Base-by-base conservation (phyloP, 2,329 filamentous ascomycete genomes). In the Aspergillus floridensis region DNA sequence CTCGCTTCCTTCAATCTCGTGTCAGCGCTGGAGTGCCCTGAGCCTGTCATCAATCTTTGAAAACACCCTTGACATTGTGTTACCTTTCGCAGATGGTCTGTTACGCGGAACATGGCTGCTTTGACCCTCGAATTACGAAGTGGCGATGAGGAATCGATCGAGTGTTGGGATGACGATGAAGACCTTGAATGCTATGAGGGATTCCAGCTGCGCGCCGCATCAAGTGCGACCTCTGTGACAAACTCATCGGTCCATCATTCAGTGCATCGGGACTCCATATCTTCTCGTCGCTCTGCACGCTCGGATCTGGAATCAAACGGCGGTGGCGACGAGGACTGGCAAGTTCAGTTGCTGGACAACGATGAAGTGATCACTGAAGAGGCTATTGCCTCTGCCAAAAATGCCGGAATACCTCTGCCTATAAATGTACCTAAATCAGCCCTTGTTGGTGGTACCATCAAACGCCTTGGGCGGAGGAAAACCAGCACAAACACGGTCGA, bases 341-440 rank as follows among this genome's bases (percentile, higher is more conserved):
- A 97, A 68, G 84, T 98, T 22, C 85, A 93, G 66, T 80, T 98
- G 31, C 88, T 91, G 2, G 90, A 88, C 52, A 90, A 95, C 72
- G 93, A 97, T 73, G 91, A 96, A 69, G 84, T 86, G 63, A 91
- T 91, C 1, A 96, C 90, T 10, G 79, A 88, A 67, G 90, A 96
- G 72, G 93, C 95, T 61, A 93, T 99, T 68, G 86, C 90, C 24
- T 90, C 92, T 6, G 93, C 93, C 35, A 90, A 92, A 70, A 88
- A 87, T 72, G 93, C 92, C 26, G 95, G 95, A 66, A 96, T 99
- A 64, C 93, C 95, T 6, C 86, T 98, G 58, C 95, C 95, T 29
- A 81, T 86, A 54, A 93, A 93, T 72, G 87, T 98, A 32, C 92
- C 93, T 1, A 86, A 90, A 31, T 96, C 93, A 21, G 95, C 95